These are phyloP conservation scores for Colletotrichum viniferum DNA, from an alignment of 2,329 filamentous ascomycete genomes.

Conservation along the genomic window DNA sequence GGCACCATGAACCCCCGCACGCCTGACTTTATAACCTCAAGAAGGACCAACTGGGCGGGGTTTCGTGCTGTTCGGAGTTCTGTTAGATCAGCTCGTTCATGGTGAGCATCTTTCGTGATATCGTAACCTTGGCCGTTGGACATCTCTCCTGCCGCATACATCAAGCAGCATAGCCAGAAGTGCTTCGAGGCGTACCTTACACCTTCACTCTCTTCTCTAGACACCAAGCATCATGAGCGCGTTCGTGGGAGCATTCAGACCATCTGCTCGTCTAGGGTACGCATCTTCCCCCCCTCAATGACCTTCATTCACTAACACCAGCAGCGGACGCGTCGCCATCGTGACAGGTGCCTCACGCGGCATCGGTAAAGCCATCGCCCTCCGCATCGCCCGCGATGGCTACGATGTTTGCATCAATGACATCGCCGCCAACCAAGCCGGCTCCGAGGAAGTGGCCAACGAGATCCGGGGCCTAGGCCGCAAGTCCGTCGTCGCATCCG, in stretches of 20 bases:
- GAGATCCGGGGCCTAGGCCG: slow-evolving; percentile 58
- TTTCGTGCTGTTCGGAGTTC: background rate
- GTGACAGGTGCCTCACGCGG: slow-evolving; percentile 14
- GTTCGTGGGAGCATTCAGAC: slow-evolving; percentile 1
- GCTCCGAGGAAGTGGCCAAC: slow-evolving; percentile 55
- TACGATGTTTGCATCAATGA: slow-evolving; percentile 72
- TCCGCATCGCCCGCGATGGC: slow-evolving; percentile 67
- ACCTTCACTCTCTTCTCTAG: background rate
- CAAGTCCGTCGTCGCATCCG: slow-evolving; percentile 58
- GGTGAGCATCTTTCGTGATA: background rate
- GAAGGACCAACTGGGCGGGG: background rate
- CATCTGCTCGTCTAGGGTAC: slow-evolving; percentile 1
- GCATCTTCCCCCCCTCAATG: background rate
- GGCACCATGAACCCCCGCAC: background rate
- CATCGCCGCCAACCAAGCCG: slow-evolving; percentile 54
- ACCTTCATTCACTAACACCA: background rate
- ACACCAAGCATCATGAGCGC: background rate
- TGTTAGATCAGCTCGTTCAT: background rate
- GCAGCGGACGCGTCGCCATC: slow-evolving; percentile 7
- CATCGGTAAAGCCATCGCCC: slow-evolving; percentile 66
- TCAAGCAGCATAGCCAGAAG: background rate
- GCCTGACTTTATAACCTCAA: background rate
- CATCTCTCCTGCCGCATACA: background rate
- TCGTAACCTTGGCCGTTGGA: background rate
- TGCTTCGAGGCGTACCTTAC: background rate